Percentiles rank a stretch among this genome's conserved stretches.
phyloP scores from a whole-genome alignment of 352 stramenopile genomes.

The Phytopythium montanum region DNA sequence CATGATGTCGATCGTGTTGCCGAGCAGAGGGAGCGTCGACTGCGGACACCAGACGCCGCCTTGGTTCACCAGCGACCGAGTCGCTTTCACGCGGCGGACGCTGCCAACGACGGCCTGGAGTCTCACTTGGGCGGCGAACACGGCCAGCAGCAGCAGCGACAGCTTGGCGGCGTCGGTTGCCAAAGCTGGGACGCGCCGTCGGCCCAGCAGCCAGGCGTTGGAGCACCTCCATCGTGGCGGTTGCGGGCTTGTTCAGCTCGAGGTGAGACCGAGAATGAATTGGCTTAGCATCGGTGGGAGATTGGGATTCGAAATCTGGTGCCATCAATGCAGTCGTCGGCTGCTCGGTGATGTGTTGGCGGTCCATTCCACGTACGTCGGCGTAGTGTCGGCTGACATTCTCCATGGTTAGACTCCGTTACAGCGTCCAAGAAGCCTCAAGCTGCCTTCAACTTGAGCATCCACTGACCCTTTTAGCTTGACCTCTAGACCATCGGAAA shows the following conservation, averaged over 20 bases:
- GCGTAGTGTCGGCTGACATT: too few relatives aligned
- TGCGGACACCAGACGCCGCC: constrained; percentile 17
- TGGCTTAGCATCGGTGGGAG: too few relatives aligned
- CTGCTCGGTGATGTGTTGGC: too few relatives aligned
- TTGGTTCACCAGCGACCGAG: constrained; percentile 6
- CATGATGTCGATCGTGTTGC: constrained; percentile 33
- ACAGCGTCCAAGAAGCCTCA: too few relatives aligned
- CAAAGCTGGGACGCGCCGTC: neutral
- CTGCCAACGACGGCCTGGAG: neutral
- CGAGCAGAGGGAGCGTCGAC: constrained; percentile 30
- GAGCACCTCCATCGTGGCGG: neutral
- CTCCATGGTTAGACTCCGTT: too few relatives aligned
- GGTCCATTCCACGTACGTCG: too few relatives aligned
- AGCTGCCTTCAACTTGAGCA: neutral
- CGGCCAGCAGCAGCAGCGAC: neutral
- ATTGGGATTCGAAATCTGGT: too few relatives aligned
- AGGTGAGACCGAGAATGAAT: neutral
- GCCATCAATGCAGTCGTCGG: too few relatives aligned
- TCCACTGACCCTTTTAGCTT: constrained; percentile 1
- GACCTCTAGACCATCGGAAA: constrained; percentile 20
- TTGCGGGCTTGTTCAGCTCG: neutral
- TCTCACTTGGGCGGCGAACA: neutral
- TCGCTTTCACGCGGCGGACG: neutral
- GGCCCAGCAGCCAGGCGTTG: neutral
- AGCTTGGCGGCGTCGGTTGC: neutral